Percentiles rank a stretch among this genome's conserved stretches.
Evolutionary conservation across 805 yeast species (phyloP).

Genomic region (Wickerhamiella musiphila): DNA sequence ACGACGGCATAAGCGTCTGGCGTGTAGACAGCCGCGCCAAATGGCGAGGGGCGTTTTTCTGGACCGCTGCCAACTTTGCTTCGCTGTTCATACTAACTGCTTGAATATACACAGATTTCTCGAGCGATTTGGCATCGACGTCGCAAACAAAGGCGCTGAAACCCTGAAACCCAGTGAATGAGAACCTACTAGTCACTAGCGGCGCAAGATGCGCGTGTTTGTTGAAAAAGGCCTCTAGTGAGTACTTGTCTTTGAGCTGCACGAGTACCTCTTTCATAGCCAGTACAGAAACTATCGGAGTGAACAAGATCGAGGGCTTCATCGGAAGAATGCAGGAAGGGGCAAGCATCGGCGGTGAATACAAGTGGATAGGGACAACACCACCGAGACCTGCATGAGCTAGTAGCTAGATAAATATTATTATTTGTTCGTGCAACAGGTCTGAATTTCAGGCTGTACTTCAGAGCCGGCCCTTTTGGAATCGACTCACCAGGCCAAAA

Average conservation of each 20-base stretch:
- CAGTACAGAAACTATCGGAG: background rate
- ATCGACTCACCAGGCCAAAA: slow-evolving; percentile 1
- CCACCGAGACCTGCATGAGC: too few relatives aligned
- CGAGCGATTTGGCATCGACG: slow-evolving; percentile 21
- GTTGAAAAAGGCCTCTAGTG: background rate
- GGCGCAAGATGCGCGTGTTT: slow-evolving; percentile 1
- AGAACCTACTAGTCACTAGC: slow-evolving; percentile 11
- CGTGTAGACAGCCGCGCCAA: slow-evolving; percentile 20
- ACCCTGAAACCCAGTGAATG: slow-evolving; percentile 2
- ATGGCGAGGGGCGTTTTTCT: slow-evolving; percentile 37
- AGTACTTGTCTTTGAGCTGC: background rate
- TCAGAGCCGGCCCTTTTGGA: too few relatives aligned
- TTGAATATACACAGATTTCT: slow-evolving; percentile 26
- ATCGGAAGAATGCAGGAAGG: background rate
- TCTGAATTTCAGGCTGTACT: too few relatives aligned
- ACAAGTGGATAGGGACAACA: too few relatives aligned
- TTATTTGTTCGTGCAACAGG: too few relatives aligned
- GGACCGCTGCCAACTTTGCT: slow-evolving; percentile 25
- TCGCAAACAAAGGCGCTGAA: slow-evolving; percentile 18
- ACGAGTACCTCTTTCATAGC: background rate
- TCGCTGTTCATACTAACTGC: slow-evolving; percentile 51
- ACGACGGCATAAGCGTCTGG: slow-evolving; percentile 9
- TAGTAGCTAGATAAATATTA: too few relatives aligned
- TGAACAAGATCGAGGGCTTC: background rate
- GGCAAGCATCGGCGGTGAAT: too few relatives aligned